Base-by-base conservation (phyloP, 305 asterid species). In the Solanum chacoense region DNA sequence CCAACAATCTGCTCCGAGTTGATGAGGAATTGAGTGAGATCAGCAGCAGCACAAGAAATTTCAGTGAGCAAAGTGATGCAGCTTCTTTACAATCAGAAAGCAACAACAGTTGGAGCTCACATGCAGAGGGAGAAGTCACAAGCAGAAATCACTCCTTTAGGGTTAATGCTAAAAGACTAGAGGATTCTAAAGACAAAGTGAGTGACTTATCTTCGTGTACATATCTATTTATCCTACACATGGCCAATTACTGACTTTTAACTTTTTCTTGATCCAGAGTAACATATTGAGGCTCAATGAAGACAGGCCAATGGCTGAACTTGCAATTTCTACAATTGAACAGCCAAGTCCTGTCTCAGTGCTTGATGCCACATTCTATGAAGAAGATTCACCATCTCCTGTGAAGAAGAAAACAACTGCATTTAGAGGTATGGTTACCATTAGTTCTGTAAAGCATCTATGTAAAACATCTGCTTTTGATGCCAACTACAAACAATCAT, bases 291-390 rank as follows among this genome's bases (percentile, higher is more conserved):
- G 92, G 88, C 88, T 91, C 55, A 87, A 71, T 74, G 94, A 94
- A 90, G 90, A 89, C 89, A 88, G 85, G 87, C 89, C 92, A 91
- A 87, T 93, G 72, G 92, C 92, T 85, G 94, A 93, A 88, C 91
- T 90, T 73, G 91, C 89, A 36, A 92, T 91, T 88, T 59, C 91
- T 91, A 91, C 92, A 90, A 85, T 88, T 72, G 99, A 98, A 91
- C 99, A 95, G 88, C 99, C 99, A 59, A 96, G 99, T 88, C 99
- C 99, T 20, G 94, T 95, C 88, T 96, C 99, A 76, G 98, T 97
- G 89, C 98, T 97, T 81, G 98, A 96, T 85, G 92, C 94, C 87
- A 42, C 95, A 91, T 95, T 96, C 91, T 95, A 92, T 86, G 78
- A 91, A 74, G 99, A 97, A 91, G 99, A 95, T 87, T 92, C 96